Conservation (phyloP, 1,139 yeast species). For the Yamadazyma atlantica region DNA sequence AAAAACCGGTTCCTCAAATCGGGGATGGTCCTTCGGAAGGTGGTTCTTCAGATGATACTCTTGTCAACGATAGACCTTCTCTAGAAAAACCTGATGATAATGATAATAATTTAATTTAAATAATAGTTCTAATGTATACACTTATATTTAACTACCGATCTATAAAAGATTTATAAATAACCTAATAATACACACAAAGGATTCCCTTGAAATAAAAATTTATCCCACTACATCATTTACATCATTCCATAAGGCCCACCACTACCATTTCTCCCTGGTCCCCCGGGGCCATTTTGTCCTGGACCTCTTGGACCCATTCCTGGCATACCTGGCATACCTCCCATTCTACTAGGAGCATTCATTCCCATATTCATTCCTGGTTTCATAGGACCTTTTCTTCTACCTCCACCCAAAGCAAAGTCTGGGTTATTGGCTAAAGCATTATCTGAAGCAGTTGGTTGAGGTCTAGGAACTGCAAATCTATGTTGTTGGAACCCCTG, state of each 20-base stretch:
- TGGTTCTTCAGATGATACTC: background rate
- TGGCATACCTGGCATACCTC: slow-evolving; percentile 13
- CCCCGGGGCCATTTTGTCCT: slow-evolving; percentile 8
- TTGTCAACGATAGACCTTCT: slow-evolving; percentile 1
- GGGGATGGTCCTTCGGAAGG: background rate
- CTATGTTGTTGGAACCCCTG: slow-evolving; percentile 9
- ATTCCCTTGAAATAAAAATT: background rate
- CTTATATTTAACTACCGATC: background rate
- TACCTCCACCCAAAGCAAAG: slow-evolving; percentile 38
- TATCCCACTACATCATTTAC: too few species aligned
- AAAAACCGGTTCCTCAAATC: background rate
- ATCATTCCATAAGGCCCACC: slow-evolving; percentile 23
- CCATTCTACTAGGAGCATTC: slow-evolving; percentile 13
- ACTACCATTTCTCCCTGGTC: slow-evolving; percentile 13
- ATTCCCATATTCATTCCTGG: slow-evolving; percentile 15
- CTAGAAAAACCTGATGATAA: slow-evolving; percentile 1
- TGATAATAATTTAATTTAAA: background rate
- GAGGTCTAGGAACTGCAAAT: slow-evolving; percentile 8
- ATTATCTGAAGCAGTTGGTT: slow-evolving; percentile 46
- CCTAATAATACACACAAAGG: background rate
- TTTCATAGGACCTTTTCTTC: slow-evolving; percentile 17
- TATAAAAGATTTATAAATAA: background rate
- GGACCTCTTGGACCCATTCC: slow-evolving; percentile 8
- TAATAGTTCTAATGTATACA: background rate
- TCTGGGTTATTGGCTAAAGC: slow-evolving; percentile 55